These are phyloP conservation scores for Boletus pseudopeckii DNA, from an alignment of 768 basidiomycete genomes.

Conservation along the genomic window DNA sequence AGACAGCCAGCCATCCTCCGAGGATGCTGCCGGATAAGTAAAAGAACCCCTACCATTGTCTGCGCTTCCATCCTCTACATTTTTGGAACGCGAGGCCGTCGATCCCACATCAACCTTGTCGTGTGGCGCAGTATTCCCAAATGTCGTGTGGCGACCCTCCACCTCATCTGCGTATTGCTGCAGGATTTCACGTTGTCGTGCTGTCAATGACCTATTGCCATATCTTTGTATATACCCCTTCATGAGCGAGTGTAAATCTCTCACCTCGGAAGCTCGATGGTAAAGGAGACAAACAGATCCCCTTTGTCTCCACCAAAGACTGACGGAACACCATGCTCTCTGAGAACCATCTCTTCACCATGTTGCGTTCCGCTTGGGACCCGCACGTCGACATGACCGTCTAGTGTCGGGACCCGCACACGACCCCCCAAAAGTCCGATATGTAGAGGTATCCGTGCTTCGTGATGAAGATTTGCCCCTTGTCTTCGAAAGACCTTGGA, in stretches of 20 bases:
- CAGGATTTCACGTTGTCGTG: slow-evolving; percentile 81
- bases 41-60: slow-evolving; percentile 76
- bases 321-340: slow-evolving; percentile 75
- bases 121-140: slow-evolving; percentile 10
- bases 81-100: slow-evolving; percentile 17
- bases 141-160: slow-evolving; percentile 55
- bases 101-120: slow-evolving; percentile 20
- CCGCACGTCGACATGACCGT: slow-evolving; percentile 93
- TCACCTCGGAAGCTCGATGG: slow-evolving; percentile 86
- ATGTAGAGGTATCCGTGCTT: slow-evolving; percentile 87
- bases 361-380: slow-evolving; percentile 92
- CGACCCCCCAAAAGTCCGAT: slow-evolving; percentile 90
- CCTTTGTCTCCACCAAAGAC: slow-evolving; percentile 62
- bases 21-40: slow-evolving; percentile 51
- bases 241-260: slow-evolving; percentile 24
- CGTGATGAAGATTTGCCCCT: slow-evolving; percentile 87
- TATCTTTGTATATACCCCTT: slow-evolving; percentile 3
- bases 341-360: slow-evolving; percentile 95
- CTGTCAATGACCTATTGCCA: slow-evolving; percentile 65
- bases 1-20: slow-evolving; percentile 63
- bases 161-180: slow-evolving; percentile 90
- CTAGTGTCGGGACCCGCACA: slow-evolving; percentile 89
- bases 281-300: slow-evolving; percentile 87
- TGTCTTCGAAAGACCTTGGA: slow-evolving; percentile 88
- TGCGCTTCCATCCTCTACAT: slow-evolving; percentile 22